Evolutionary conservation across 331 rosid genomes (phyloP).

Genomic region (Acacia concinna): DNA sequence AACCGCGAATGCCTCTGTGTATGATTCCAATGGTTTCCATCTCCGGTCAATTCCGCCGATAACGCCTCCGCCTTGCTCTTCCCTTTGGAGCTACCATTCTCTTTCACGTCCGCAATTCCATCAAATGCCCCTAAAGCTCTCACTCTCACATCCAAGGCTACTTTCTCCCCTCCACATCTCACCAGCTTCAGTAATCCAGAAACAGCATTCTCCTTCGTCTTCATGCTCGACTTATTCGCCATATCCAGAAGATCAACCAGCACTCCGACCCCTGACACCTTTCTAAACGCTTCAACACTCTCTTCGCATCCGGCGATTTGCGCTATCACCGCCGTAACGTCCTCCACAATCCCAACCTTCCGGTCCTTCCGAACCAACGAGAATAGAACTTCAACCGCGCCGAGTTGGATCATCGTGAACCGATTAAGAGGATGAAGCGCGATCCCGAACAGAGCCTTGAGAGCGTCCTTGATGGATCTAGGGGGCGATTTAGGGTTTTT

Average conservation of each 20-base stretch:
- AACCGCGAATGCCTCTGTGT: slow-evolving; percentile 44
- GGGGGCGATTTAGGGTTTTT: slow-evolving; percentile 52
- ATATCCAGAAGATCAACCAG: slow-evolving; percentile 66
- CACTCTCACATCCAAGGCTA: slow-evolving; percentile 52
- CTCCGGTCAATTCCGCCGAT: slow-evolving; percentile 49
- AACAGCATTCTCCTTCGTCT: slow-evolving; percentile 81
- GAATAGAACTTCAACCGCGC: slow-evolving; percentile 66
- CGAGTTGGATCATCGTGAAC: slow-evolving; percentile 51
- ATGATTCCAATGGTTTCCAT: slow-evolving; percentile 19
- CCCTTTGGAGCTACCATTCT: slow-evolving; percentile 56
- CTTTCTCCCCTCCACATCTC: slow-evolving; percentile 57
- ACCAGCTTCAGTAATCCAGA: slow-evolving; percentile 73
- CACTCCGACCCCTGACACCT: slow-evolving; percentile 53
- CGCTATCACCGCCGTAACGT: slow-evolving; percentile 87
- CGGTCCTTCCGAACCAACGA: slow-evolving; percentile 52
- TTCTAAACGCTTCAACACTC: slow-evolving; percentile 63
- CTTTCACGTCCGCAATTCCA: slow-evolving; percentile 63
- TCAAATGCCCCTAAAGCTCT: slow-evolving; percentile 49
- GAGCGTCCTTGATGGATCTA: slow-evolving; percentile 75
- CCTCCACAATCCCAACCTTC: slow-evolving; percentile 76
- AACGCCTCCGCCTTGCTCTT: slow-evolving; percentile 59
- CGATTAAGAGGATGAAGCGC: slow-evolving; percentile 72
- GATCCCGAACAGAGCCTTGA: slow-evolving; percentile 80
- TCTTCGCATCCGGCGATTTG: slow-evolving; percentile 95
- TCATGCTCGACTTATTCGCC: slow-evolving; percentile 56